A percentile compares a stretch with the other conserved stretches of the same genome.
phyloP scores from a whole-genome alignment of 768 basidiomycete genomes.

The Kwoniella dendrophila region DNA sequence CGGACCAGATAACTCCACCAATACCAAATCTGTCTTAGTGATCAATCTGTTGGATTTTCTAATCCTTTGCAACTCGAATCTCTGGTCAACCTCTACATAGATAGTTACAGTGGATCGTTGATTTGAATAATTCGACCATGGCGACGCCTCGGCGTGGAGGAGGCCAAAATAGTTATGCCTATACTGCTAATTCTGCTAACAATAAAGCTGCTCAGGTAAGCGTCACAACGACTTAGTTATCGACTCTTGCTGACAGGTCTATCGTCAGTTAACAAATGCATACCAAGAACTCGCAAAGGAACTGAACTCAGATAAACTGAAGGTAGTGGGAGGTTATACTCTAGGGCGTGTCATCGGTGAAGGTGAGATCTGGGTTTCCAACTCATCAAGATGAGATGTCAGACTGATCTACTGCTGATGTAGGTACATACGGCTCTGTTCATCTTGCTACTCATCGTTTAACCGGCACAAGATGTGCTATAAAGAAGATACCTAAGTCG shows the following conservation, averaged over 20 bases:
- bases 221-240: neutral
- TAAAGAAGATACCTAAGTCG: conserved; percentile 96
- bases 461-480: conserved; percentile 86
- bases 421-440: conserved; percentile 94
- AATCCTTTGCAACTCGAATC: no score
- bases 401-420: neutral
- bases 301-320: conserved; percentile 83
- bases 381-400: neutral
- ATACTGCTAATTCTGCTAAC: conserved; percentile 16
- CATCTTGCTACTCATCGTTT: conserved; percentile 91
- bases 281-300: conserved; percentile 98
- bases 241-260: neutral
- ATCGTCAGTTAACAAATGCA: conserved; percentile 78
- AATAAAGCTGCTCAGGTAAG: conserved; percentile 38
- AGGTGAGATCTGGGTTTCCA: conserved; percentile 63
- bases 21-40: no score
- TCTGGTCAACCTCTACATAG: neutral
- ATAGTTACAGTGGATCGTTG: conserved; percentile 1
- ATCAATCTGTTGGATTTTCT: no score
- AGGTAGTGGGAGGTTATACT: conserved; percentile 92
- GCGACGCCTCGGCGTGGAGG: conserved; percentile 23
- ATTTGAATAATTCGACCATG: conserved; percentile 1
- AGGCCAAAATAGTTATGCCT: conserved; percentile 21
- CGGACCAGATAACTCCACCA: no score
- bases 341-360: conserved; percentile 92